Conservation (phyloP, 805 yeast species). For the Pichia eremophila region DNA sequence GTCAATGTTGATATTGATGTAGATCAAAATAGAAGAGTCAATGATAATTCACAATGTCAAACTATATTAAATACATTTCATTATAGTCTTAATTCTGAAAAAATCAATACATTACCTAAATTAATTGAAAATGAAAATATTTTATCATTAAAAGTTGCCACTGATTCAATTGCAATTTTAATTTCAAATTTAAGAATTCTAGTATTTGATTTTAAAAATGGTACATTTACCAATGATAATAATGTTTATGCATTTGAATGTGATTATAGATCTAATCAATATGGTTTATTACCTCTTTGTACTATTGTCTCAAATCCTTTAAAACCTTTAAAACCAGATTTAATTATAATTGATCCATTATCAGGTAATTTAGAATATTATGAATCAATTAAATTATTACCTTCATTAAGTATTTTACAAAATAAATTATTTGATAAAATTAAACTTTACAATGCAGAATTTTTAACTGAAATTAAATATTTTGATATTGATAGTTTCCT, state of each 20-base stretch:
- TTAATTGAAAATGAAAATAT: slow-evolving; percentile 23
- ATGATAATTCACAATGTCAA: background rate
- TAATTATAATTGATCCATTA: slow-evolving; percentile 51
- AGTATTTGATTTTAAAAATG: slow-evolving; percentile 53
- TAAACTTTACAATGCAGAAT: slow-evolving; percentile 43
- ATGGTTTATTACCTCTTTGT: slow-evolving; percentile 39
- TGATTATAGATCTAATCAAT: slow-evolving; percentile 26
- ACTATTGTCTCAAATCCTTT: slow-evolving; percentile 53
- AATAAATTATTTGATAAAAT: slow-evolving; percentile 30
- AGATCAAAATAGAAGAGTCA: too few species aligned
- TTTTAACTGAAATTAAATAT: slow-evolving; percentile 44
- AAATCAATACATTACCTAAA: slow-evolving; percentile 30
- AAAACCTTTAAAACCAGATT: slow-evolving; percentile 48
- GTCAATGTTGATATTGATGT: background rate
- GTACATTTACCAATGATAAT: slow-evolving; percentile 38
- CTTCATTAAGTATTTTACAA: slow-evolving; percentile 35
- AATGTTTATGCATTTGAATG: slow-evolving; percentile 50
- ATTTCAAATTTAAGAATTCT: slow-evolving; percentile 42
- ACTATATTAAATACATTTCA: background rate
- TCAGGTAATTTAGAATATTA: slow-evolving; percentile 57
- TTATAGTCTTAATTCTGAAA: background rate
- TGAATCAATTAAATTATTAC: slow-evolving; percentile 65
- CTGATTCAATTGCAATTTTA: slow-evolving; percentile 19
- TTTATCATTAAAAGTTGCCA: slow-evolving; percentile 17
- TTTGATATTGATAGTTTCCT: slow-evolving; percentile 71